Evolutionary conservation across 202 grass and related monocot species (phyloP), one percentile per base, ranked within the genome.

Genomic region (Musa balbisiana): DNA sequence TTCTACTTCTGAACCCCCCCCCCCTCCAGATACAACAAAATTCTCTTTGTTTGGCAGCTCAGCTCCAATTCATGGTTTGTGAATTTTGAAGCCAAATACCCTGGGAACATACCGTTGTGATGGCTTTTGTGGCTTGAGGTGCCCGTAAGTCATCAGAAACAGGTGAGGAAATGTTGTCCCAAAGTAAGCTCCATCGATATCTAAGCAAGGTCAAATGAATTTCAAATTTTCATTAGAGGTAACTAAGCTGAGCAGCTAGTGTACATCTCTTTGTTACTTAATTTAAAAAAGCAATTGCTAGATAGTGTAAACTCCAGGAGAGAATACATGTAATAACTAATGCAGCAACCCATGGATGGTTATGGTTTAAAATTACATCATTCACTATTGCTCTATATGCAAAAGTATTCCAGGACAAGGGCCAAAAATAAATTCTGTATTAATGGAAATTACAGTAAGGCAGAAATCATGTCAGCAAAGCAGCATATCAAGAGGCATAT

Each of bases 71-170:
- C 63, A 78, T 26, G 84, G 75, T 53, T 89, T 89, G 82, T 81
- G 89, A 85, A 96, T 71, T 73, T 96, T 96, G 75, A 96, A 96
- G 68, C 89, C 87, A 56, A 96, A 96, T 51, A 96, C 85, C 73
- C 87, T 87, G 22, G 89, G 92, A 53, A 86, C 5, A 14, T 92
- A 92, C 52, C 84, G 78, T 62, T 84, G 89, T 10, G 73, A 64
- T 5, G 87, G 83, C 77, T 92, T 96, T 70, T 81, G 82, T 26
- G 85, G 81, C 79, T 96, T 96, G 17, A 96, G 75, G 74, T 96
- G 79, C 3, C 58, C 74, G 51, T 92, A 88, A 11, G 83, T 86
- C 92, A 96, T 92, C 80, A 89, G 25, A 69, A 92, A 96, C 70
- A 96, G 73, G 78, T 92, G 85, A 27, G 92, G 85, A 75, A 92